Conservation (phyloP, 192 early-diverging fungal species). For the Coemansia asiatica region DNA sequence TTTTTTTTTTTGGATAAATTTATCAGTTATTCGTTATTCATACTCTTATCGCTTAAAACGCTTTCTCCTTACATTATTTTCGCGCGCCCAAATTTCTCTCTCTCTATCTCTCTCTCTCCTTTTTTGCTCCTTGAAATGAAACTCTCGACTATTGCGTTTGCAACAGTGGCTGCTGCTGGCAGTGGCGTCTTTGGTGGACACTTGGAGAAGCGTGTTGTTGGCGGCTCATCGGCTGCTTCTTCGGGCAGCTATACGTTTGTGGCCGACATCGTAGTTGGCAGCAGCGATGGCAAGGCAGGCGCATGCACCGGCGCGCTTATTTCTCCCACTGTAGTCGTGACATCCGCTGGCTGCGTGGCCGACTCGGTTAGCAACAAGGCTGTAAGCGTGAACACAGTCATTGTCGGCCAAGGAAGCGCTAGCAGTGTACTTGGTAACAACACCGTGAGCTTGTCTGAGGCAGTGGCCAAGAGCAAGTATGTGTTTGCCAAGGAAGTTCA, state of each 20-base stretch:
- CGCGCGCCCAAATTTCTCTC: not conserved
- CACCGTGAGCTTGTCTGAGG: conserved; percentile 18
- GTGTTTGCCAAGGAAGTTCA: conserved; percentile 21
- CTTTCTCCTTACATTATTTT: not conserved
- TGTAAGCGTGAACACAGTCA: conserved; percentile 19
- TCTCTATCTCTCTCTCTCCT: not conserved
- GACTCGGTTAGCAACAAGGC: conserved; percentile 53
- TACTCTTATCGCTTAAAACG: not conserved
- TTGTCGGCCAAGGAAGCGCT: conserved; percentile 35
- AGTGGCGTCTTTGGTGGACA: conserved; percentile 22
- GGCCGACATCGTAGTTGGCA: conserved; percentile 26
- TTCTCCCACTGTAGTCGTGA: conserved; percentile 34
- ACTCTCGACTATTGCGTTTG: conserved; percentile 27
- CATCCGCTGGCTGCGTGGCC: conserved; percentile 41
- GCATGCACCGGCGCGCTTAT: conserved; percentile 49
- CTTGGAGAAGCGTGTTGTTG: conserved; percentile 41
- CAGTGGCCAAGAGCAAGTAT: conserved; percentile 21
- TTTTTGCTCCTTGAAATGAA: conserved; percentile 24
- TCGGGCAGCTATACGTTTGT: conserved; percentile 28
- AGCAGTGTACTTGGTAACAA: conserved; percentile 13
- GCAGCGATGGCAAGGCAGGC: conserved; percentile 9
- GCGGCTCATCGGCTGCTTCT: conserved; percentile 15
- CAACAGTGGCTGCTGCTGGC: conserved; percentile 30
- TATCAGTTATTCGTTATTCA: not conserved
- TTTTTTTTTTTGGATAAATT: too few species aligned